A percentile compares a stretch with the other conserved stretches of the same genome.
phyloP scores from a whole-genome alignment of 2,329 filamentous ascomycete species.

The Zasmidium cellare region DNA sequence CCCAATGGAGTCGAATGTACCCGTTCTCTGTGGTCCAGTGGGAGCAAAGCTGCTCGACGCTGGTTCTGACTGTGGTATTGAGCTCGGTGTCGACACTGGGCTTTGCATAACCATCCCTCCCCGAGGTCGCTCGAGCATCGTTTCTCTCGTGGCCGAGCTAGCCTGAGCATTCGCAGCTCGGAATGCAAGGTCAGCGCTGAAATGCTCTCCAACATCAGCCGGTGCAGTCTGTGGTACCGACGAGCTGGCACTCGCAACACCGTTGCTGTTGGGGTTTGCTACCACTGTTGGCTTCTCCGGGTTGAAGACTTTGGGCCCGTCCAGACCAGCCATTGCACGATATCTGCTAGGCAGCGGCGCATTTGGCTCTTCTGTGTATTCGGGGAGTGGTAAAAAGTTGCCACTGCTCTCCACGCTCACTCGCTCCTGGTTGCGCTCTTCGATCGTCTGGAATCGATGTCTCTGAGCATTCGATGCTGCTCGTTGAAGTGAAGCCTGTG shows the following conservation, averaged over 20 bases:
- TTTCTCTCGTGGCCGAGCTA: neutral
- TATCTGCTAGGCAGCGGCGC: slow-evolving; percentile 38
- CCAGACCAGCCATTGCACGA: slow-evolving; percentile 37
- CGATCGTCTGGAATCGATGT: slow-evolving; percentile 63
- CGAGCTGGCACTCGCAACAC: slow-evolving; percentile 1
- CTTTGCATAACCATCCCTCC: slow-evolving; percentile 9
- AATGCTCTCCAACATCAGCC: slow-evolving; percentile 22
- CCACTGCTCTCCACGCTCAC: slow-evolving; percentile 65
- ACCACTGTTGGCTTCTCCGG: slow-evolving; percentile 17
- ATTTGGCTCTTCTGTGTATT: slow-evolving; percentile 65
- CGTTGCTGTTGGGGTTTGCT: slow-evolving; percentile 13
- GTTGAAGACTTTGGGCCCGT: slow-evolving; percentile 26
- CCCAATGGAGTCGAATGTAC: slow-evolving; percentile 11
- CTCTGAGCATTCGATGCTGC: slow-evolving; percentile 66
- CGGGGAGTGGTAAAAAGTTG: slow-evolving; percentile 79
- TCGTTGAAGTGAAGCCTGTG: slow-evolving; percentile 34
- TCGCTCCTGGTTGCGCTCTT: slow-evolving; percentile 50
- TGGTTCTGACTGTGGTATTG: neutral
- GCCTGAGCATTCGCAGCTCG: slow-evolving; percentile 14
- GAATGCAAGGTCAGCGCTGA: slow-evolving; percentile 30
- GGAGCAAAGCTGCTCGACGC: neutral
- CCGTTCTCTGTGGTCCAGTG: neutral
- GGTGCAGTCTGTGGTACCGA: slow-evolving; percentile 25
- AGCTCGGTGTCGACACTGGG: neutral
- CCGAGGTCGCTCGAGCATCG: slow-evolving; percentile 1